Evolutionary conservation across 805 yeast species (phyloP).

Genomic region (Naumovozyma dairenensis): DNA sequence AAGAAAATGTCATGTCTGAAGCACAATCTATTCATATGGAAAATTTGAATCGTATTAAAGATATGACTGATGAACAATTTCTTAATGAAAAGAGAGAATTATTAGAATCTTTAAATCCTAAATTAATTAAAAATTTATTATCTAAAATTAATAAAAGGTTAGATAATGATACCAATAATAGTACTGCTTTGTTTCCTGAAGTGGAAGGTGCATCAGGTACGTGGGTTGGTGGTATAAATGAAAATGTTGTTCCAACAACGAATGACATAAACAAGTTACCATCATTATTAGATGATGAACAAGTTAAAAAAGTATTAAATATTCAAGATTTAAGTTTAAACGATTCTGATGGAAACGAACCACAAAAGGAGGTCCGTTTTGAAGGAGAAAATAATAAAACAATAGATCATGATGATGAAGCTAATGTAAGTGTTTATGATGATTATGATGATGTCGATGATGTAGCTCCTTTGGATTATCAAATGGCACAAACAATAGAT

Average conservation of each 20-base stretch:
- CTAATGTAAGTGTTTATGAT: conserved; percentile 27
- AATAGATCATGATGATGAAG: conserved; percentile 6
- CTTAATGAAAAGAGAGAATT: conserved; percentile 57
- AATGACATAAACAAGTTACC: conserved; percentile 15
- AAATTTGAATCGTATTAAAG: conserved; percentile 50
- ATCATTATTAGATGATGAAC: conserved; percentile 18
- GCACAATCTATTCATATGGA: conserved; percentile 70
- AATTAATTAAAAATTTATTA: conserved; percentile 48
- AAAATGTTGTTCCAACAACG: no score
- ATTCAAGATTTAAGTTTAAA: conserved; percentile 2
- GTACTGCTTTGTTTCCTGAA: conserved; percentile 30
- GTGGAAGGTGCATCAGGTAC: conserved; percentile 30
- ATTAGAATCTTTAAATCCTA: conserved; percentile 57
- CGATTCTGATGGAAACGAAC: background rate
- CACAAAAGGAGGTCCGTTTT: no score
- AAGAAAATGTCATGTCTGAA: conserved; percentile 36
- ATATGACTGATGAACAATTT: conserved; percentile 60
- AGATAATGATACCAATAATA: conserved; percentile 34
- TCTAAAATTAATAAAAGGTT: conserved; percentile 45
- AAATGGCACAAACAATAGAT: conserved; percentile 37
- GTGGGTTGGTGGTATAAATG: conserved; percentile 28
- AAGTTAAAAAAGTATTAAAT: conserved; percentile 25
- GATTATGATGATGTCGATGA: conserved; percentile 46
- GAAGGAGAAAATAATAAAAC: no score
- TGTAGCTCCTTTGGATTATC: conserved; percentile 39